Conservation (phyloP, 73 alveolate species). For the Tetrahymena elliotti region DNA sequence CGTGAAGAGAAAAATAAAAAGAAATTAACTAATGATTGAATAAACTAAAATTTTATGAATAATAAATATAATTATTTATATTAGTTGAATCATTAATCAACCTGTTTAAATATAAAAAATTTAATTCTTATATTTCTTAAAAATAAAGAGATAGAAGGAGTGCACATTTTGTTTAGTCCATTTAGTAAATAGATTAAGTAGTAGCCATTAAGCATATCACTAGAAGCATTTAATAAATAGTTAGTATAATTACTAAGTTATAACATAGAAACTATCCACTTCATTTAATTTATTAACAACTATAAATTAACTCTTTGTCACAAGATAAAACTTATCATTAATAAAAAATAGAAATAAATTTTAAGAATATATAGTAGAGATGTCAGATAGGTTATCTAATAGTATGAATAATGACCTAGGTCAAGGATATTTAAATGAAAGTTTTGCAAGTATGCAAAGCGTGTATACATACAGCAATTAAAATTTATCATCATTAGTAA, state of each 20-base stretch:
- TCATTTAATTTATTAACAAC: neutral
- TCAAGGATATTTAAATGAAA: neutral
- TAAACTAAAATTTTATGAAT: neutral
- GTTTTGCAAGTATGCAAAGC: neutral
- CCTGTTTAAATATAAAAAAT: neutral
- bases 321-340: neutral
- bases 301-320: neutral
- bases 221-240: neutral
- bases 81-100: neutral
- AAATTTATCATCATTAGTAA: neutral
- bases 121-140: neutral
- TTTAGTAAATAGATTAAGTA: neutral
- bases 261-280: neutral
- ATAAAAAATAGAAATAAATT: no score
- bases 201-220: neutral
- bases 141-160: neutral
- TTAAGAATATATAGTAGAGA: neutral
- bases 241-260: no score
- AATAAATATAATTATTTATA: neutral
- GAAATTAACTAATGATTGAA: neutral
- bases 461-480: neutral
- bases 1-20: neutral
- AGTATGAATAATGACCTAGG: neutral
- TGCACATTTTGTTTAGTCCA: neutral
- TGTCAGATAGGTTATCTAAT: neutral